Conservation (phyloP, 495 filamentous ascomycete genomes). For the Tuber microsphaerosporum region DNA sequence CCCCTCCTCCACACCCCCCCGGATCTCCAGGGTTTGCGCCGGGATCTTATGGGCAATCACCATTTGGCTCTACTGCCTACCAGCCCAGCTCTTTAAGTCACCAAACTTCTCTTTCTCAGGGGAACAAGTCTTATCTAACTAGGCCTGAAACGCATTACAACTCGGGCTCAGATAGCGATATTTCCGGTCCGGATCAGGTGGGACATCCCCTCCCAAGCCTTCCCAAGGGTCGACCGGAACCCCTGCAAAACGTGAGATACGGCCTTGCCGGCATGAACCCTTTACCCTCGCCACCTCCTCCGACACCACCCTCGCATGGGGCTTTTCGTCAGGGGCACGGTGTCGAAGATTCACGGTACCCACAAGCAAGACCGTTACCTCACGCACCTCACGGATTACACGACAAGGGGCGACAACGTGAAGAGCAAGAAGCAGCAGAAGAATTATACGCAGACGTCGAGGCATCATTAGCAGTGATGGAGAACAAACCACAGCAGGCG, state of each 20-base stretch:
- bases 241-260: slow-evolving; percentile 17
- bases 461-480: slow-evolving; percentile 31
- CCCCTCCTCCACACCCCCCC: slow-evolving; percentile 38
- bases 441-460: slow-evolving; percentile 37
- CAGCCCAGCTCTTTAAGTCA: slow-evolving; percentile 10
- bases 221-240: slow-evolving; percentile 29
- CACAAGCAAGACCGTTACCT: slow-evolving; percentile 56
- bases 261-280: slow-evolving; percentile 28
- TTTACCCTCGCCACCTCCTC: slow-evolving; percentile 44
- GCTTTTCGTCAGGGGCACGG: slow-evolving; percentile 38
- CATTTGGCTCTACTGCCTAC: slow-evolving; percentile 22
- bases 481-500: slow-evolving; percentile 20
- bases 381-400: slow-evolving; percentile 34
- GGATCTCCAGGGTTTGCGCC: slow-evolving; percentile 34
- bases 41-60: slow-evolving; percentile 23
- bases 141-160: slow-evolving; percentile 40
- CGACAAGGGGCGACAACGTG: slow-evolving; percentile 22
- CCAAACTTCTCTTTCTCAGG: not conserved
- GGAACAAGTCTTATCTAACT: slow-evolving; percentile 25
- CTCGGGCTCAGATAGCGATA: slow-evolving; percentile 40
- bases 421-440: slow-evolving; percentile 31
- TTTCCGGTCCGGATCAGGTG: slow-evolving; percentile 30
- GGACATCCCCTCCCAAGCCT: slow-evolving; percentile 38
- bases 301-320: slow-evolving; percentile 48
- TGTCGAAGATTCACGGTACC: slow-evolving; percentile 50